phyloP scores from a whole-genome alignment of 2,329 filamentous ascomycete genomes.

The Colletotrichum lupini region DNA sequence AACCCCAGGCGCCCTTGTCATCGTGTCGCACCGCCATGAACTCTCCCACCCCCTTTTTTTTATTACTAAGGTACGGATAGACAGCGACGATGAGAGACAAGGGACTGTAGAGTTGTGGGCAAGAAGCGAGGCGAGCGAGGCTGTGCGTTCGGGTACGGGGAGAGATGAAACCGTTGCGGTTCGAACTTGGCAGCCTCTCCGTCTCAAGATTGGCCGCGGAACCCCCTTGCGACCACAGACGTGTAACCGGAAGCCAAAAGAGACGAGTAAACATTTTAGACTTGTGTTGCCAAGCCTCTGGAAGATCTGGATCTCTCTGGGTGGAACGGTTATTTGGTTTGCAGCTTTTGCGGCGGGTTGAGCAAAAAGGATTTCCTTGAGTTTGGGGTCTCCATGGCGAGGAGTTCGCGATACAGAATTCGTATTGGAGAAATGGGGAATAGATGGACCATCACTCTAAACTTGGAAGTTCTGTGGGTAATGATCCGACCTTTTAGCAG shows the following conservation, averaged over 20 bases:
- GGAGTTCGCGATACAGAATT: not conserved
- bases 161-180: conserved; percentile 34
- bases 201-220: conserved; percentile 33
- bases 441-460: not conserved
- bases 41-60: not conserved
- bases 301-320: conserved; percentile 10
- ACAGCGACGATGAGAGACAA: not conserved
- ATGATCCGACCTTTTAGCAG: not conserved
- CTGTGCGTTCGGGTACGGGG: conserved; percentile 19
- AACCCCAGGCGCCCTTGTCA: conserved; percentile 14
- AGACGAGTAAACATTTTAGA: conserved; percentile 27
- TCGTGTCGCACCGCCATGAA: conserved; percentile 20
- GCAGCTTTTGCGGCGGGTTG: not conserved
- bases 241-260: conserved; percentile 24
- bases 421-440: conserved; percentile 19
- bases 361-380: not conserved
- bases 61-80: not conserved
- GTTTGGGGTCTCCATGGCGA: not conserved
- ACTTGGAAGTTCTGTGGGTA: conserved; percentile 9
- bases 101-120: not conserved
- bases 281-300: conserved; percentile 25
- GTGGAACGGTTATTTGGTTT: not conserved
- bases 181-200: conserved; percentile 31
- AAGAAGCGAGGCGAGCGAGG: conserved; percentile 25
- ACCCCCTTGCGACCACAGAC: conserved; percentile 22